These are phyloP conservation scores for Paraconiothyrium brasiliense DNA, from an alignment of 2,329 filamentous ascomycete species.

Conservation along the genomic window DNA sequence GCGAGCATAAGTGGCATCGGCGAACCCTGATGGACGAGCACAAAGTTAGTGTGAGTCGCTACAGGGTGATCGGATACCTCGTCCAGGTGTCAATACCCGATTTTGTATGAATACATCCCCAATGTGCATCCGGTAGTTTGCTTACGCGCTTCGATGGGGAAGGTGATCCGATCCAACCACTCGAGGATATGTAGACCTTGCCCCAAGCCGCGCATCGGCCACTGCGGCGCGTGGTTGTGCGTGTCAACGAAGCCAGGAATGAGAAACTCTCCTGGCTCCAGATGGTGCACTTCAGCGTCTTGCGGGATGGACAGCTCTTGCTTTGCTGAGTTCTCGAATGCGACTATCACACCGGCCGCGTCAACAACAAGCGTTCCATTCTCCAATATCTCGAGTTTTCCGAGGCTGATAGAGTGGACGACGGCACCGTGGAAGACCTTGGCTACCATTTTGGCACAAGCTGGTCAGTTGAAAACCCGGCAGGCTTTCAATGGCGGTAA, in stretches of 20 bases:
- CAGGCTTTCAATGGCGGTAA: neutral
- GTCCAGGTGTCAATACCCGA: too few species aligned
- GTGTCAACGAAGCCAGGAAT: slow-evolving; percentile 72
- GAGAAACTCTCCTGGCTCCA: slow-evolving; percentile 58
- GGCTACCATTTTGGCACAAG: neutral
- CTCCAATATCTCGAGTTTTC: slow-evolving; percentile 2
- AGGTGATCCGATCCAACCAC: slow-evolving; percentile 72
- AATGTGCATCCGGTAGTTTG: too few species aligned
- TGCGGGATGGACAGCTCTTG: neutral
- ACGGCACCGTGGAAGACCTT: slow-evolving; percentile 5
- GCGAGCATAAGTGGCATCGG: slow-evolving; percentile 61
- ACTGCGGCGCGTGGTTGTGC: slow-evolving; percentile 73
- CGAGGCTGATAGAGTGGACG: slow-evolving; percentile 2
- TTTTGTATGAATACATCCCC: too few species aligned
- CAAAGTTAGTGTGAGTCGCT: too few species aligned
- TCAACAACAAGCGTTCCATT: slow-evolving; percentile 6
- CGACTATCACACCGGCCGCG: neutral
- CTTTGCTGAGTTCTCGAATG: neutral
- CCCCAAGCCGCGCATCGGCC: slow-evolving; percentile 57
- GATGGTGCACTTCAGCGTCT: neutral
- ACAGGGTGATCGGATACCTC: too few species aligned
- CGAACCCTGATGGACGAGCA: slow-evolving; percentile 49
- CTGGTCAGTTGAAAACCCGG: neutral
- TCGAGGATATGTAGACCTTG: slow-evolving; percentile 53
- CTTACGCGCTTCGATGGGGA: slow-evolving; percentile 67